phyloP scores from a whole-genome alignment of 2,329 filamentous ascomycete genomes.

The Phaeomoniella chlamydospora region DNA sequence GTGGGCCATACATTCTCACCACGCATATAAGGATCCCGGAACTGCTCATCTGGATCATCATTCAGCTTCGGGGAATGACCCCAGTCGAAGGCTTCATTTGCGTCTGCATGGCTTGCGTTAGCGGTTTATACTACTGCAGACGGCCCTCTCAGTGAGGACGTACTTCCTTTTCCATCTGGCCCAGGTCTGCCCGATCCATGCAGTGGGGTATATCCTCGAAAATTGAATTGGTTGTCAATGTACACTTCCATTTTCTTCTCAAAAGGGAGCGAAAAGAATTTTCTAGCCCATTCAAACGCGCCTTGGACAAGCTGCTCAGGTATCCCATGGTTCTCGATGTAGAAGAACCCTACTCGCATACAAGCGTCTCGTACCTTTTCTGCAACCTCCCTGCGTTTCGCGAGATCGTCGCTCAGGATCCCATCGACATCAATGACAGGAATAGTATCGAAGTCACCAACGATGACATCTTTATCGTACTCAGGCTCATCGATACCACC shows the following conservation, averaged over 20 bases:
- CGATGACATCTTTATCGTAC: too few relatives aligned
- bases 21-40: conserved; percentile 1
- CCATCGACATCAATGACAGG: conserved; percentile 5
- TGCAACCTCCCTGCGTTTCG: neutral
- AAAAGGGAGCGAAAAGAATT: conserved; percentile 10
- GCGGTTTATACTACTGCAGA: neutral
- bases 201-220: conserved; percentile 6
- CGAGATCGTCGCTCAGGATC: conserved; percentile 6
- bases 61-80: conserved; percentile 8
- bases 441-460: conserved; percentile 3
- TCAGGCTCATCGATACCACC: too few relatives aligned
- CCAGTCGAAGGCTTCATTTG: conserved; percentile 7
- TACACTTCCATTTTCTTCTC: conserved; percentile 9
- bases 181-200: conserved; percentile 3
- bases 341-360: conserved; percentile 14
- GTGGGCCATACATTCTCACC: conserved; percentile 3
- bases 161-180: conserved; percentile 3
- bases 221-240: conserved; percentile 4
- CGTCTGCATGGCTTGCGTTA: conserved; percentile 1
- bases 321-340: conserved; percentile 13
- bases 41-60: conserved; percentile 2
- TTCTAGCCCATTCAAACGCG: conserved; percentile 7
- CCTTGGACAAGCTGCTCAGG: conserved; percentile 6
- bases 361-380: conserved; percentile 8
- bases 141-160: neutral